Conservation (phyloP, 768 basidiomycete species). For the Psilocybe cubensis region DNA sequence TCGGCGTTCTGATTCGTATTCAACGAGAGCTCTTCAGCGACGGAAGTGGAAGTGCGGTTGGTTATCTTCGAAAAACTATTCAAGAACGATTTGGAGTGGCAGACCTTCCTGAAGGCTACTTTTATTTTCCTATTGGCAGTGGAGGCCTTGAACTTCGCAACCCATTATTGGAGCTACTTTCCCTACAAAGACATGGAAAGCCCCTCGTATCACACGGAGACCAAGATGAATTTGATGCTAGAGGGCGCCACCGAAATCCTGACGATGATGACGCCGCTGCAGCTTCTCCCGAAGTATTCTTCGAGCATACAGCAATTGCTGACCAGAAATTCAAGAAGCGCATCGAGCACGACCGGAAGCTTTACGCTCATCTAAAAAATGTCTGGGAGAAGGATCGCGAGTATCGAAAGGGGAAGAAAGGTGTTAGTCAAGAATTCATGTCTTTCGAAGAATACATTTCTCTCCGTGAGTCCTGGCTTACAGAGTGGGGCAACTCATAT, state of each 20-base stretch:
- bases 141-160: conserved; percentile 44
- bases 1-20: conserved; percentile 34
- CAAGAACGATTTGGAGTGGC: conserved; percentile 33
- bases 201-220: conserved; percentile 7
- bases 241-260: background rate
- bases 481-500: conserved; percentile 27
- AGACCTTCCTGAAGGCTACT: conserved; percentile 44
- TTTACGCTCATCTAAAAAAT: conserved; percentile 28
- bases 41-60: conserved; percentile 22
- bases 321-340: conserved; percentile 22
- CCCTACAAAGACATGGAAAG: conserved; percentile 23
- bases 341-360: conserved; percentile 26
- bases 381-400: conserved; percentile 22
- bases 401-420: background rate
- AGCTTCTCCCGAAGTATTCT: conserved; percentile 30
- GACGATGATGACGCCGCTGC: background rate
- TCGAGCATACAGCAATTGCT: conserved; percentile 25
- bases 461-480: conserved; percentile 25
- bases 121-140: conserved; percentile 39
- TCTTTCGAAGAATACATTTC: conserved; percentile 30
- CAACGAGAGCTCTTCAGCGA: conserved; percentile 34
- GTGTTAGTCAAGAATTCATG: conserved; percentile 21
- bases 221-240: background rate
- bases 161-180: conserved; percentile 41
- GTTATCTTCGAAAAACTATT: conserved; percentile 27